Conservation (phyloP, 305 asterid species). For the Fraxinus sp. region DNA sequence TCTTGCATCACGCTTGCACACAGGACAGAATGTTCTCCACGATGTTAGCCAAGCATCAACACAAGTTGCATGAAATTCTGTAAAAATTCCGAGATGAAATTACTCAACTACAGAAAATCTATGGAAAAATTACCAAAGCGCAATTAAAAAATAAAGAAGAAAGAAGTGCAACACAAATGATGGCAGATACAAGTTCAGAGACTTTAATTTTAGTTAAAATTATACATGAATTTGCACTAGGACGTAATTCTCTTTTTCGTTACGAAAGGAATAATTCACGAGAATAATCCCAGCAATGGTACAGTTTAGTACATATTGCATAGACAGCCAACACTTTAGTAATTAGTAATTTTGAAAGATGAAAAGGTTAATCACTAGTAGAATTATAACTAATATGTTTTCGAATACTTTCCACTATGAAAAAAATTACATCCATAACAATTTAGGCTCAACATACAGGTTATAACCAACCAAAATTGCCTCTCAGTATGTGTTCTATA, state of each 20-base stretch:
- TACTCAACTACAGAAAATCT: background rate
- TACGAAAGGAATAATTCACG: background rate
- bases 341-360: background rate
- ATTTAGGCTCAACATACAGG: background rate
- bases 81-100: conserved; percentile 5
- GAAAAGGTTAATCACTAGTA: background rate
- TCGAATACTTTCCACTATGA: background rate
- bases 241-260: background rate
- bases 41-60: conserved; percentile 97
- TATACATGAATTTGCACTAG: background rate
- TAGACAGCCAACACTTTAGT: background rate
- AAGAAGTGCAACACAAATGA: background rate
- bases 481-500: background rate
- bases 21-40: conserved; percentile 98
- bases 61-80: conserved; percentile 87
- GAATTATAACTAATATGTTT: background rate
- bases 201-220: background rate
- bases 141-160: background rate
- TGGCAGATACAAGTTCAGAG: background rate
- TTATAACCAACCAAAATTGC: background rate
- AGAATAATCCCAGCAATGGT: background rate
- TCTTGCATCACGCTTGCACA: conserved; percentile 93
- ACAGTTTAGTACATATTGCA: background rate
- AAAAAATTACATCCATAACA: background rate
- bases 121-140: background rate